Evolutionary conservation across 768 basidiomycete species (phyloP), one percentile per base, ranked within the genome.

Genomic region (Phaeotremella fagi): DNA sequence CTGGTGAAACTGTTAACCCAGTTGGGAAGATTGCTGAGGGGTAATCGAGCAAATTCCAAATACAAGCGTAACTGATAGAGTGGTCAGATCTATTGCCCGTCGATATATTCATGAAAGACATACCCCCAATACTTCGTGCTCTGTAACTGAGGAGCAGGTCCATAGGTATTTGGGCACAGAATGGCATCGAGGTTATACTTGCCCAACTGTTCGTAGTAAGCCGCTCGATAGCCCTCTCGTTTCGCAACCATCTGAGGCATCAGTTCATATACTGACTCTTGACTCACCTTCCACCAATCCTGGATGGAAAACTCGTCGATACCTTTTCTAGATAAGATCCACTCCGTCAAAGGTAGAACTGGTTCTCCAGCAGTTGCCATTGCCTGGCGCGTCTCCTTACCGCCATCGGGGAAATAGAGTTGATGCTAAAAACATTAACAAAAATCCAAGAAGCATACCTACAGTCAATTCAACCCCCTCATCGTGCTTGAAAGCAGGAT

Each of bases 11-110:
- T 7, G 27, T 31, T 25, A 48, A 37, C 3, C 68, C 68, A 24
- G 55, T 66, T 9, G 64, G 71, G 52, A 60, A 66, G 22, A 63
- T 60, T 25, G 31, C 57, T 18, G 59, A 48, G 1, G 68, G 66
- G 33, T 65, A 68, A 43, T 73, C 67, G 36, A 67, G 51, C 4
- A 66, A 45, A 52, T 73, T 73, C 52, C 51, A 72, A 36, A 72
- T 49, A 1, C 54, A 52, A 14, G 70, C 70, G 45, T 65, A 67
- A 4, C 76, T 45, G 45, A 38, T 38, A 12, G 51, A 18, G 9
- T 6, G 6, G 31, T 33, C 31, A 33, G 31, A 7, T 7, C 9
- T 18, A 6, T 6, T 7, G n/a, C n/a, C 18, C 41, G 9, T 6
- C 6, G 18, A 6, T 9, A 18, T 43, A 18, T n/a, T n/a, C n/a